Base-by-base conservation (phyloP, 2,329 filamentous ascomycete genomes). In the Botryotinia globosa region DNA sequence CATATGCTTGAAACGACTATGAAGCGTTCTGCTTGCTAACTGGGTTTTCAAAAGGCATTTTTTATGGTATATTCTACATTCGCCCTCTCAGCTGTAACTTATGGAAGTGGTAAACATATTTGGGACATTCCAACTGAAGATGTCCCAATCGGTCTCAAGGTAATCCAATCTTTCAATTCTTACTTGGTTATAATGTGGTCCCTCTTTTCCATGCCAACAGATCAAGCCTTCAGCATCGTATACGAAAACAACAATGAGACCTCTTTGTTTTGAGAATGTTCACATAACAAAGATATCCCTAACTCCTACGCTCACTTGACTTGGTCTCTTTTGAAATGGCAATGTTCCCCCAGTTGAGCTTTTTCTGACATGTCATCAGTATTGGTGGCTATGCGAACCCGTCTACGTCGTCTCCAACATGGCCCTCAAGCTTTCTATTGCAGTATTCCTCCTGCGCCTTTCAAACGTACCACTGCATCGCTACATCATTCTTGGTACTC, bases 401-500 rank as follows among this genome's bases (percentile, higher is more conserved):
- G 76, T 78, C 39, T 84, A 84, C 61, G 78, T 83, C n/a, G 69
- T 82, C n/a, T 80, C 82, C 9, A 82, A 81, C 45, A 80, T 82
- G 59, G 75, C 81, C 7, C 77, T 83, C 45, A 84, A 84, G 74
- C 78, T 82, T 67, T 82, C 81, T 67, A 81, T 84, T 39, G 80
- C 81, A 58, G 75, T 83, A 65, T 83, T 84, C 72, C 77, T 84
- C 25, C 72, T 83, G n/a, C 81, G 82, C 39, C 82, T 84, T 45
- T 80, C 76, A 74, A 80, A 72, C 69, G 76, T 73, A 70, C 72
- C 32, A 72, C 72, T 37, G 75, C 82, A 83, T 67, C 80, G 77
- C 64, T 73, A 78, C 18, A 80, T 81, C 48, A 82, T 84, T 54
- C 82, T 78, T 73, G 73, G 72, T 2, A 77, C 81, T 16, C 73